These are phyloP conservation scores for Globisporangium radiosum DNA, from an alignment of 352 stramenopile genomes.

Conservation along the genomic window DNA sequence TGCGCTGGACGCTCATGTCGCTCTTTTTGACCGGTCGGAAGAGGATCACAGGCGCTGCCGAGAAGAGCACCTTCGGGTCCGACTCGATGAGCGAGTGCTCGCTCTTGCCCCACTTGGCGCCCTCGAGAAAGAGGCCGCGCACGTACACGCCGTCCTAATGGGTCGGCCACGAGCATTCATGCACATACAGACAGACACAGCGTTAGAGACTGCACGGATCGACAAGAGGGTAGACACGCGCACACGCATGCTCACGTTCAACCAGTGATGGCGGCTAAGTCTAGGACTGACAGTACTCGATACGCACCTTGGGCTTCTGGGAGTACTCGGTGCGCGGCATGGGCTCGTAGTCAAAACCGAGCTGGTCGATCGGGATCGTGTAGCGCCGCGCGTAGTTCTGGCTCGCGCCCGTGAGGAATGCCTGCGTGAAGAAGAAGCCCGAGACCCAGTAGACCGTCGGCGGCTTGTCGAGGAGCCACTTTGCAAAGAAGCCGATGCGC, in stretches of 20 bases:
- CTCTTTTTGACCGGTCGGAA: constrained; percentile 78
- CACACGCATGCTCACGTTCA: too few species aligned
- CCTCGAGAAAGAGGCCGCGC: constrained; percentile 86
- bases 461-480: constrained; percentile 86
- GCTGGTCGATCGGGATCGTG: constrained; percentile 88
- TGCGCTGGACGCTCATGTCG: constrained; percentile 53
- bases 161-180: background rate
- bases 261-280: too few species aligned
- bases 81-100: constrained; percentile 68
- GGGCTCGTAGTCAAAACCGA: constrained; percentile 75
- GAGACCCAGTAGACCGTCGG: constrained; percentile 92
- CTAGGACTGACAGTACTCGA: too few species aligned
- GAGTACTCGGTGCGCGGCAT: constrained; percentile 74
- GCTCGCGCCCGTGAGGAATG: constrained; percentile 92
- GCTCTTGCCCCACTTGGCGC: constrained; percentile 80
- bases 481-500: constrained; percentile 86
- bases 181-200: constrained; percentile 3
- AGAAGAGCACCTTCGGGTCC: constrained; percentile 87
- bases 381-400: constrained; percentile 93
- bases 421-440: constrained; percentile 95
- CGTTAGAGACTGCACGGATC: background rate
- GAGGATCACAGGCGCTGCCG: constrained; percentile 70
- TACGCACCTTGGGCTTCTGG: constrained; percentile 52
- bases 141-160: constrained; percentile 82
- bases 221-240: too few species aligned